A percentile compares a stretch with the other conserved stretches of the same genome.
Evolutionary conservation across 2,329 filamentous ascomycete genomes (phyloP).

Genomic region (Clonostachys rhizophaga): DNA sequence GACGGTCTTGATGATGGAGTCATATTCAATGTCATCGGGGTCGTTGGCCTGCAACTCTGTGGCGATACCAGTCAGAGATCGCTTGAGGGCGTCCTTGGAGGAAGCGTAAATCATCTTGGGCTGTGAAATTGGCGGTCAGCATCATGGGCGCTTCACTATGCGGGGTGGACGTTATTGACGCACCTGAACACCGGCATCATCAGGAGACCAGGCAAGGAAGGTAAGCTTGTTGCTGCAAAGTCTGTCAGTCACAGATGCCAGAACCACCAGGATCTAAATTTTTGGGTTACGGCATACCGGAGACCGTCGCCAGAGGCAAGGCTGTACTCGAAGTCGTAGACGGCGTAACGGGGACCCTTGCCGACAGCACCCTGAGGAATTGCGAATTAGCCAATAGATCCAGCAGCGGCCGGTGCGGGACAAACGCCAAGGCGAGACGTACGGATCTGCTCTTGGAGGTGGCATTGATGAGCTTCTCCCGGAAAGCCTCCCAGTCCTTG

Average conservation of each 20-base stretch:
- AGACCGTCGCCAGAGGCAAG: conserved; percentile 68
- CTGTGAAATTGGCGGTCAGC: conserved; percentile 32
- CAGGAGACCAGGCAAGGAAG: conserved; percentile 76
- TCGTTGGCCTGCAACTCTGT: conserved; percentile 82
- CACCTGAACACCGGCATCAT: conserved; percentile 77
- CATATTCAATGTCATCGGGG: conserved; percentile 74
- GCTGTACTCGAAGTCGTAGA: conserved; percentile 81
- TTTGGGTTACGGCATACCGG: conserved; percentile 40
- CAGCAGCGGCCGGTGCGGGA: background rate
- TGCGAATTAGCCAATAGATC: background rate
- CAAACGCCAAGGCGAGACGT: conserved; percentile 18
- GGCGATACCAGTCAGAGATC: conserved; percentile 69
- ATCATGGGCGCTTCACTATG: background rate
- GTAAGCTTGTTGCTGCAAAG: conserved; percentile 65
- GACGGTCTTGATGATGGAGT: conserved; percentile 62
- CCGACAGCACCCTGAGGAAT: conserved; percentile 43
- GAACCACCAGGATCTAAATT: background rate
- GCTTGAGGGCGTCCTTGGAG: conserved; percentile 83
- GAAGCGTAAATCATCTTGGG: conserved; percentile 89
- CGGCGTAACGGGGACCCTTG: conserved; percentile 75
- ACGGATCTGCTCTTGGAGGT: conserved; percentile 68
- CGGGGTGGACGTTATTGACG: conserved; percentile 18
- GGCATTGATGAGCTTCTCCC: conserved; percentile 69
- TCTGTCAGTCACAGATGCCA: conserved; percentile 3
- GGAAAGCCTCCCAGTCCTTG: conserved; percentile 68